Base-by-base conservation (phyloP, 2,329 filamentous ascomycete species). In the Pestalotiopsis sp. region DNA sequence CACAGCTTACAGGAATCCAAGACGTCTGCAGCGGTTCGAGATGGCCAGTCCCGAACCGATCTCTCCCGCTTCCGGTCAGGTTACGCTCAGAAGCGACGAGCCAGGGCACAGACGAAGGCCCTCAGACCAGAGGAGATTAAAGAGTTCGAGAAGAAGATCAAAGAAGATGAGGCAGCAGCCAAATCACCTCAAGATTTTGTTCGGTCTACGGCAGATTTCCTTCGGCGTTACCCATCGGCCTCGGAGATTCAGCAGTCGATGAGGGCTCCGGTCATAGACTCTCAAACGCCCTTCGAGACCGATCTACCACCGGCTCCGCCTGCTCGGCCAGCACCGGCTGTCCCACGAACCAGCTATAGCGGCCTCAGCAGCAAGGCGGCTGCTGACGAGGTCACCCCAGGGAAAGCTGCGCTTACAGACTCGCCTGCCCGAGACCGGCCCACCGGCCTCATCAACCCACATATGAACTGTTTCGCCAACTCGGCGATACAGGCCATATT, bases 381-480 rank as follows among this genome's bases (percentile, higher is more conserved):
- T 36, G 61, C 78, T 77, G 4, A 82, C 74, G 11, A 80, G 78
- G 25, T 80, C 81, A 77, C 78, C n/a, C 75, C 84, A 73, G 74
- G 84, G 72, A 75, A 83, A 81, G 65, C 80, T 81, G 73, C 82
- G 73, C 41, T 27, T n/a, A 65, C 78, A 13, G 31, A 72, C 12
- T 57, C 79, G n/a, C 76, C 80, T 59, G 79, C 76, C 70, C 72
- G 82, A 84, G 74, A 75, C 66, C 76, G 78, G 65, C 79, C 75
- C 87, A 92, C 93, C 12, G 95, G 95, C 0, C 85, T 98, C 13
- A 83, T 90, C 69, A 98, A 98, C 74, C 93, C 94, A 56, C 89
- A 90, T 1, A 91, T 92, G 61, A 95, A 92, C 72, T 98, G 95
- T 78, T 98, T 97, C 77, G 94, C 96, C 85, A 98, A 97, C 79